Evolutionary conservation across 352 stramenopile species (phyloP), one percentile per base, ranked within the genome.

Genomic region (Pythium aristosporum): DNA sequence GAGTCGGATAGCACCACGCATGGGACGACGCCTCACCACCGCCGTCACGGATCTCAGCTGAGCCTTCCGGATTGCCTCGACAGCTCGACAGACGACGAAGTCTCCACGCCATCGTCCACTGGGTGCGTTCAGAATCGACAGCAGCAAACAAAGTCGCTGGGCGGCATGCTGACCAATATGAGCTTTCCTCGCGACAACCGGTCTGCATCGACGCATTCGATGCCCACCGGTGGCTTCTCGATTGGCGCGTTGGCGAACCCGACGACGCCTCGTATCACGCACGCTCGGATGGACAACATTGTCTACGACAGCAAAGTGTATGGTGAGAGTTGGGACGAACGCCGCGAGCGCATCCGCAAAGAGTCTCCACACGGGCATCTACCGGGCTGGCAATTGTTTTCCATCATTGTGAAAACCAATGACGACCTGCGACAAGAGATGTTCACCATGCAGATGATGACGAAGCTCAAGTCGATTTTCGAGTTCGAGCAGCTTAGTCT

Each of bases 351-450:
- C 7, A 91, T 92, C 21, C 81, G 78, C 23, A 61, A 49, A 4
- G 80, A 74, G 92, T 96, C 79, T 23, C 85, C 73, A 32, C 91
- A 82, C 77, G 89, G 78, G n/a, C 75, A 87, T 8, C 58, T 89
- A 21, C 76, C 84, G 12, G 91, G 88, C 5, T 98, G 91, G 89
- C 77, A 97, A 57, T 73, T 98, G 11, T 85, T 91, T 41, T 92
- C 88, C 13, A 88, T 98, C 49, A 99, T 99, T 71, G 89, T 99
- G 11, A 99, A 99, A 75, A 98, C 90, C 2, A 98, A 99, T 69
- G 97, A 99, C 68, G 96, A 99, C 61, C 75, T 99, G 58, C 79
- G 96, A 0, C 97, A 99, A 75, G 96, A 99, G 68, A 89, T 97
- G 43, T 98, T 98, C 72, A 94, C 96, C 10, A 97, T 98, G 87